Evolutionary conservation across 1,284 basidiomycete species (phyloP).

Genomic region (Fomitopsis schrenkii): DNA sequence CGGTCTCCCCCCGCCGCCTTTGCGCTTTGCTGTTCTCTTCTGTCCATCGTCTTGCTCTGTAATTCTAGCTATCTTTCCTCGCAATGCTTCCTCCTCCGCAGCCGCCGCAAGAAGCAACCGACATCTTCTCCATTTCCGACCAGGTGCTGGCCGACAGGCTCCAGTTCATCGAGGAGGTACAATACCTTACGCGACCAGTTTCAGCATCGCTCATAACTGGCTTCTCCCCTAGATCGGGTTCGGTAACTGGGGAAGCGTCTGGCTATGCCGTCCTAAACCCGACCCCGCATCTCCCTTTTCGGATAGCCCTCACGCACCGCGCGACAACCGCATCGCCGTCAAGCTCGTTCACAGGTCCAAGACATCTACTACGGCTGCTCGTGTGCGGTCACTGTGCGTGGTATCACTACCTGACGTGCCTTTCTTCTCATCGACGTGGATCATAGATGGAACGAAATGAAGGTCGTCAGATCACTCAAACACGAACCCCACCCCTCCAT

Average conservation of each 20-base stretch:
- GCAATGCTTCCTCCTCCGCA: conserved; percentile 23
- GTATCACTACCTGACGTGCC: background rate
- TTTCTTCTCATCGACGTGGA: background rate
- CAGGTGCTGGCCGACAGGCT: conserved; percentile 64
- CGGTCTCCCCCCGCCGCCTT: conserved; percentile 3
- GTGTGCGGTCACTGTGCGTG: conserved; percentile 79
- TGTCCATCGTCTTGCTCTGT: conserved; percentile 11
- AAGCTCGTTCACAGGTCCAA: conserved; percentile 86
- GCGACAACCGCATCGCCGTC: conserved; percentile 63
- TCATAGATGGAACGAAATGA: conserved; percentile 89
- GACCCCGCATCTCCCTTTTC: conserved; percentile 31
- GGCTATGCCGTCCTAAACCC: conserved; percentile 65
- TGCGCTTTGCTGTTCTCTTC: conserved; percentile 8
- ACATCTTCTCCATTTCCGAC: conserved; percentile 55
- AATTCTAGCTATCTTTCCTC: conserved; percentile 14
- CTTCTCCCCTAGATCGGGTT: conserved; percentile 64
- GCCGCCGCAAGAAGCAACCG: conserved; percentile 32
- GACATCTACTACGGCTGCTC: conserved; percentile 76
- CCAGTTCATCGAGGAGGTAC: conserved; percentile 72
- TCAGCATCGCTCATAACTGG: conserved; percentile 2
- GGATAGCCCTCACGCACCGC: conserved; percentile 19
- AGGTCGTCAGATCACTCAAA: conserved; percentile 80
- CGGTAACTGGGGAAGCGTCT: conserved; percentile 86
- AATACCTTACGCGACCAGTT: conserved; percentile 1
- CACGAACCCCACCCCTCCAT: conserved; percentile 85